Evolutionary conservation across 1,139 yeast genomes (phyloP).

Genomic region (Meyerozyma elateridarum): DNA sequence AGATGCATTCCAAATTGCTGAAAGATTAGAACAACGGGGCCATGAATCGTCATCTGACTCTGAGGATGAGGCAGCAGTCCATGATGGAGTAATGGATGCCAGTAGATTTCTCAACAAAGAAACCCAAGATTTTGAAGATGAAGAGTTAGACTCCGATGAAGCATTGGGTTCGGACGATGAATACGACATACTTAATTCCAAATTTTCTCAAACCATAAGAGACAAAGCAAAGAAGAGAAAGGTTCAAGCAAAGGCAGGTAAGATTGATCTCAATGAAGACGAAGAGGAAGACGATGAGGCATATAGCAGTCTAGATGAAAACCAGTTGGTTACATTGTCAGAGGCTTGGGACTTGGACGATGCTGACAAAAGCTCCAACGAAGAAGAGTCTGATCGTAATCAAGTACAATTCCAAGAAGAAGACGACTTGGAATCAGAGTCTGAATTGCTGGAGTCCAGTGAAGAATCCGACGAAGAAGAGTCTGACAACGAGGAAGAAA

Average conservation of each 20-base stretch:
- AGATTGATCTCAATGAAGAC: conserved; percentile 15
- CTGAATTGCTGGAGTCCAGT: conserved; percentile 20
- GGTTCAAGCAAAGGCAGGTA: conserved; percentile 19
- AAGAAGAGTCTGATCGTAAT: conserved; percentile 14
- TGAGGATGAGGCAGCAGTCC: conserved; percentile 20
- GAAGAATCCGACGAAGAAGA: conserved; percentile 16
- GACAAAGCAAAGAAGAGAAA: conserved; percentile 43
- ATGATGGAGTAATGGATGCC: conserved; percentile 43
- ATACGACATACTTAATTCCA: conserved; percentile 60
- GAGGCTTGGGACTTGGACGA: conserved; percentile 89
- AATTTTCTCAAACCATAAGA: conserved; percentile 63
- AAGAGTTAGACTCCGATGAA: conserved; percentile 72
- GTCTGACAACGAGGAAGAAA: conserved; percentile 17
- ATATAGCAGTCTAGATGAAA: conserved; percentile 64
- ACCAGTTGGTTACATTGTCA: conserved; percentile 68
- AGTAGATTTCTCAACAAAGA: conserved; percentile 25
- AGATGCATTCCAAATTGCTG: conserved; percentile 46
- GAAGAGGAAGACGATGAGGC: conserved; percentile 36
- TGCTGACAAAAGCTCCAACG: conserved; percentile 22
- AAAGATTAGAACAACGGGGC: conserved; percentile 27
- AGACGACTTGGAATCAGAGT: conserved; percentile 9
- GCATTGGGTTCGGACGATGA: conserved; percentile 77
- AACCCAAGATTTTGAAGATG: conserved; percentile 45
- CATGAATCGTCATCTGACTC: conserved; percentile 18
- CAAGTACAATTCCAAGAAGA: conserved; percentile 16